Evolutionary conservation across 1,284 basidiomycete species (phyloP).

Genomic region (Gomphus bonarii): DNA sequence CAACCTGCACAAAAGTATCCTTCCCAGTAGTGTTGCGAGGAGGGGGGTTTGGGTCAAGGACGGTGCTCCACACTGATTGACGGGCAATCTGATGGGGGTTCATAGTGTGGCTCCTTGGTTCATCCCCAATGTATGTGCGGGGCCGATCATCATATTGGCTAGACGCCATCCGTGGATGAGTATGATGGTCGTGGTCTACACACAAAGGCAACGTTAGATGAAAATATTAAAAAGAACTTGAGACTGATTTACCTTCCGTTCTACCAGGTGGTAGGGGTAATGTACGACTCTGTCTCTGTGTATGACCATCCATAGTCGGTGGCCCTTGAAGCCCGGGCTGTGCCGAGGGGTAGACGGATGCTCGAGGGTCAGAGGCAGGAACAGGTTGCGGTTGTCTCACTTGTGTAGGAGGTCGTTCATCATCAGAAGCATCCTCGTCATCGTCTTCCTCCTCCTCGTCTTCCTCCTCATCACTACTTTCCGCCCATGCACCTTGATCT

Average conservation of each 20-base stretch:
- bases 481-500: slow-evolving; percentile 51
- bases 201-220: not conserved
- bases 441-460: slow-evolving; percentile 69
- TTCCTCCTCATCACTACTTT: slow-evolving; percentile 72
- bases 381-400: slow-evolving; percentile 21
- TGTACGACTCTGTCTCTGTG: not conserved
- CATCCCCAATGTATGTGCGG: slow-evolving; percentile 15
- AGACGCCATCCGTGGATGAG: slow-evolving; percentile 26
- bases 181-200: not conserved
- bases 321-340: slow-evolving; percentile 4
- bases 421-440: slow-evolving; percentile 67
- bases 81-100: slow-evolving; percentile 38
- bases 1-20: slow-evolving; percentile 79
- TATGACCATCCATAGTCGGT: not conserved
- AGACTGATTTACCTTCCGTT: slow-evolving; percentile 5
- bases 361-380: slow-evolving; percentile 18
- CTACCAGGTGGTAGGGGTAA: slow-evolving; percentile 5
- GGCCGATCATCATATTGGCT: slow-evolving; percentile 19
- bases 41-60: slow-evolving; percentile 56
- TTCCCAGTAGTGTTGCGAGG: slow-evolving; percentile 26
- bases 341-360: slow-evolving; percentile 18
- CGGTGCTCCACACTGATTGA: slow-evolving; percentile 76
- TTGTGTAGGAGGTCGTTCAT: slow-evolving; percentile 31
- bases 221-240: not conserved
- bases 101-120: slow-evolving; percentile 12